These are phyloP conservation scores for Neospora caninum DNA, from an alignment of 169 alveolate species.

Conservation along the genomic window DNA sequence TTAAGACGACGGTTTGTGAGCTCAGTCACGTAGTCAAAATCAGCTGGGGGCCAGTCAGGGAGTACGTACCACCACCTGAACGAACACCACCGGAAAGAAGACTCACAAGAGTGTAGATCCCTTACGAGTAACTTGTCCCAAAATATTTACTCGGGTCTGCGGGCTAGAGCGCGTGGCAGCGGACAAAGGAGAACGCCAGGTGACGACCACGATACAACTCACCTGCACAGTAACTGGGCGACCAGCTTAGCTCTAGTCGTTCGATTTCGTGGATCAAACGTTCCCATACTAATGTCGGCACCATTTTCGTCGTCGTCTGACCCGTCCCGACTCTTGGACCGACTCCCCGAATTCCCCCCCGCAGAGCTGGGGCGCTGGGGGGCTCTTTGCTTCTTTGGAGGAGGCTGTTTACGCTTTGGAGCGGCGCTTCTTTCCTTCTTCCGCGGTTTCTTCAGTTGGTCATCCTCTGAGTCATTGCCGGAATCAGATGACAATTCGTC, in stretches of 20 bases:
- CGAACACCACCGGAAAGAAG: constrained; percentile 55
- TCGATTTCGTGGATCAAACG: constrained; percentile 77
- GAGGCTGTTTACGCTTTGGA: constrained; percentile 27
- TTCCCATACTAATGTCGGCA: constrained; percentile 74
- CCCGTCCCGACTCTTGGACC: constrained; percentile 43
- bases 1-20: constrained; percentile 79
- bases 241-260: constrained; percentile 74
- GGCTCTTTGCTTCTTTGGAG: constrained; percentile 33
- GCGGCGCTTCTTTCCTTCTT: background rate
- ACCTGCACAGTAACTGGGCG: constrained; percentile 75
- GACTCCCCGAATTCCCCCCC: constrained; percentile 21
- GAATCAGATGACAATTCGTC: constrained; percentile 10
- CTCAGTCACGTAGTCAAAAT: constrained; percentile 76
- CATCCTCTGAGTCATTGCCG: constrained; percentile 2
- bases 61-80: constrained; percentile 90
- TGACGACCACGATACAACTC: background rate
- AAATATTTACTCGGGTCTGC: background rate
- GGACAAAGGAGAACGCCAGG: background rate
- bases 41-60: constrained; percentile 91
- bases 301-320: constrained; percentile 68
- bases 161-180: background rate
- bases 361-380: constrained; percentile 6
- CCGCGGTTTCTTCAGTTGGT: constrained; percentile 30
- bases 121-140: background rate
- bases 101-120: background rate